These are phyloP conservation scores for Colletotrichum trifolii DNA, from an alignment of 2,329 filamentous ascomycete species.

Conservation along the genomic window DNA sequence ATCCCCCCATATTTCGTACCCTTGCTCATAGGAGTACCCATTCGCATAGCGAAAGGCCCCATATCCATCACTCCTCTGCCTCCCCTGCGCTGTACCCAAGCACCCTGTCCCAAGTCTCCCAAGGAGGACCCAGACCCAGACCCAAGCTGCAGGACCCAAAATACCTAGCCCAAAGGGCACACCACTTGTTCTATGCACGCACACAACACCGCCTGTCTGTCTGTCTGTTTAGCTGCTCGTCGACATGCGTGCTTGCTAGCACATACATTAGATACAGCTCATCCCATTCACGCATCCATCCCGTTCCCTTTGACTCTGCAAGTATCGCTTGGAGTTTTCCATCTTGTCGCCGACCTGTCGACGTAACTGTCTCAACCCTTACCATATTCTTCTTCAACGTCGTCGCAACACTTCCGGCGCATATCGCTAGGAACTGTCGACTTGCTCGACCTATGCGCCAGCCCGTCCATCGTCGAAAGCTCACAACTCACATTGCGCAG, in stretches of 20 bases:
- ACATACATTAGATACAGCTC: slow-evolving; percentile 37
- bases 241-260: slow-evolving; percentile 29
- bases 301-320: slow-evolving; percentile 10
- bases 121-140: slow-evolving; percentile 32
- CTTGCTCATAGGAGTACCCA: slow-evolving; percentile 7
- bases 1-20: slow-evolving; percentile 6
- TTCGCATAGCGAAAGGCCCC: slow-evolving; percentile 20
- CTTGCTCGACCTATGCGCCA: not conserved
- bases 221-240: not conserved
- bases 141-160: slow-evolving; percentile 10
- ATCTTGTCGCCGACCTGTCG: not conserved
- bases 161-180: slow-evolving; percentile 33
- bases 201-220: slow-evolving; percentile 10
- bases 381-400: not conserved
- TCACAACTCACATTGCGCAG: slow-evolving; percentile 25
- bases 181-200: slow-evolving; percentile 23
- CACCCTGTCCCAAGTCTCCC: not conserved
- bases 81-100: not conserved
- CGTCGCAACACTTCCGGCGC: no score
- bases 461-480: slow-evolving; percentile 11
- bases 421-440: no score
- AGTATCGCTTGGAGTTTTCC: slow-evolving; percentile 11
- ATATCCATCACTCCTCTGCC: slow-evolving; percentile 16
- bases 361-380: slow-evolving; percentile 10
- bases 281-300: slow-evolving; percentile 29